Conservation (phyloP, 306 rosid species). For the Styphnolobium japonicum region DNA sequence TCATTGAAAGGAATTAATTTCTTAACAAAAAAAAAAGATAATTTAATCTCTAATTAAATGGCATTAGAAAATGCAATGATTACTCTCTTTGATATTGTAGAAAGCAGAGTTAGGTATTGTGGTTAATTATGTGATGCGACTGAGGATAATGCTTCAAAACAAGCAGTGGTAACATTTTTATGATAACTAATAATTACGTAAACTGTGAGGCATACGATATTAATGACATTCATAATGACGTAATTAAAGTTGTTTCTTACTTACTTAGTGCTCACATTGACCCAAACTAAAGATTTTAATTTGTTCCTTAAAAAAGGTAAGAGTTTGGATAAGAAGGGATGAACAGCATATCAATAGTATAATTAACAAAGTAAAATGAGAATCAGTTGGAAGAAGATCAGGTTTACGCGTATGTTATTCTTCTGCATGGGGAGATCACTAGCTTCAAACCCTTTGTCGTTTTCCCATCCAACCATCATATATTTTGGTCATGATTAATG, state of each 20-base stretch:
- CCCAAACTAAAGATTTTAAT: background rate
- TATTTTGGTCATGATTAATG: slow-evolving; percentile 5
- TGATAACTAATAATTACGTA: background rate
- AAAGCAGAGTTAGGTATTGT: background rate
- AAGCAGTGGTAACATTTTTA: background rate
- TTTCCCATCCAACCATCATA: slow-evolving; percentile 7
- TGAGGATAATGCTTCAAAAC: background rate
- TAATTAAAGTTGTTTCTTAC: slow-evolving; percentile 19
- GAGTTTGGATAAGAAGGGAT: slow-evolving; percentile 1
- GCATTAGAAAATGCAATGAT: background rate
- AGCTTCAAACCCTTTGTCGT: slow-evolving; percentile 22
- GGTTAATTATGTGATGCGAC: slow-evolving; percentile 18
- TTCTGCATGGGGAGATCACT: slow-evolving; percentile 17
- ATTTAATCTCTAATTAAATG: background rate
- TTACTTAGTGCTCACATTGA: slow-evolving; percentile 23
- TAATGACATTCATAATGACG: slow-evolving; percentile 16
- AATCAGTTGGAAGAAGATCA: background rate
- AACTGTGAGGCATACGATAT: background rate
- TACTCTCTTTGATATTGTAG: background rate
- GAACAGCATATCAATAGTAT: background rate
- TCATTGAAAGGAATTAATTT: background rate
- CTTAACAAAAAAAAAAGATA: too few species aligned
- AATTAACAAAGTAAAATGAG: background rate
- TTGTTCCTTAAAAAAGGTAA: slow-evolving; percentile 6
- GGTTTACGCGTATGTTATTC: background rate